Base-by-base conservation (phyloP, 805 yeast genomes). In the Jamesozyma hellenica region DNA sequence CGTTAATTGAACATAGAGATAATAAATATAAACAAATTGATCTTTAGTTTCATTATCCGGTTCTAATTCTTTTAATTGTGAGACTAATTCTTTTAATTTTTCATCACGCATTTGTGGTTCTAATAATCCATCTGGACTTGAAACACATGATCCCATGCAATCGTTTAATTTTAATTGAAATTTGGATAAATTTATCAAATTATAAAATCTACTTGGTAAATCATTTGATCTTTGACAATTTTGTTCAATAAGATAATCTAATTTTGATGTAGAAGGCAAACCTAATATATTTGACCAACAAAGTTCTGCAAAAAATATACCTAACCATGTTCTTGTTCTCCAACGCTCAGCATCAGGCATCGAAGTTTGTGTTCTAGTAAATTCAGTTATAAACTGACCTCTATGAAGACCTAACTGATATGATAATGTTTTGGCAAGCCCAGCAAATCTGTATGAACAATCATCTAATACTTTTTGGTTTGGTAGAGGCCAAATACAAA, bases 291-390 rank as follows among this genome's bases (percentile, higher is more conserved):
- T 81, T 4, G 94, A 80, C 92, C 95, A 84, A 53, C 86, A 82
- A 50, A 87, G 94, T 55, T 87, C 96, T 34, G 85, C 71, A 53
- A 87, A 82, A 58, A 82, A 88, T 3, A 84, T 81, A 2, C 90
- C 87, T 23, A 86, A 64, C 96, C 96, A 88, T 1, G 95, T 76
- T 49, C 95, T 68, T 1, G 96, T 86, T 58, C 96, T 72, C 96
- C 96, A 88, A 53, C 78, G 79, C 50, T 85, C 96, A 4, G 95
- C 90, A 60, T 88, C 86, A 0, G 90, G 90, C 60, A 87, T 68
- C 18, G 84, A 74, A 4, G 82, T 92, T 56, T 88, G 96, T 25
- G 90, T 83, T 53, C 96, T 70, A 6, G 94, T 80, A 50, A 88
- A 88, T 53, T 88, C 96, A 46, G 82, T 77, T 48, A 88, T 85